Percentiles rank a stretch among this genome's conserved stretches.
phyloP scores from a whole-genome alignment of 108 stramenopile species.

The Cyclotella cryptica region DNA sequence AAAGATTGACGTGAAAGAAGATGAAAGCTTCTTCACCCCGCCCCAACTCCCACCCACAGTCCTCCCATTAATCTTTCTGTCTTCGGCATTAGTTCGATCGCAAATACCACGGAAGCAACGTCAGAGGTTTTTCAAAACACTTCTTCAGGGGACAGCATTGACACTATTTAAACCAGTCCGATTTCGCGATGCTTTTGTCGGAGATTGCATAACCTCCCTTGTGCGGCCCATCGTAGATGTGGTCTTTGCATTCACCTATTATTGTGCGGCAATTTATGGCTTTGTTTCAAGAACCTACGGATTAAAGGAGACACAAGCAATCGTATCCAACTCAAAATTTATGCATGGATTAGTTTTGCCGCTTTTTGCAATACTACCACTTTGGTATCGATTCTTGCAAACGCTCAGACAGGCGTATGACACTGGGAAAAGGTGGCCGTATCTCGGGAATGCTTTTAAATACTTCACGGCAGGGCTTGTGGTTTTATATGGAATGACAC shows the following conservation, averaged over 20 bases:
- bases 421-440: slow-evolving; percentile 79
- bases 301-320: slow-evolving; percentile 60
- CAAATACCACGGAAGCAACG: slow-evolving; percentile 73
- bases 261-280: slow-evolving; percentile 72
- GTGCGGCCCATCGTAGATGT: slow-evolving; percentile 85
- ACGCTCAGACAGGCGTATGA: slow-evolving; percentile 86
- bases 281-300: slow-evolving; percentile 63
- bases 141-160: slow-evolving; percentile 68
- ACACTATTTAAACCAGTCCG: slow-evolving; percentile 68
- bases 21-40: slow-evolving; percentile 41
- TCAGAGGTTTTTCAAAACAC: slow-evolving; percentile 75
- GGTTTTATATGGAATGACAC: slow-evolving; percentile 86
- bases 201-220: slow-evolving; percentile 79
- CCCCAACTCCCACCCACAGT: slow-evolving; percentile 73
- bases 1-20: slow-evolving; percentile 53
- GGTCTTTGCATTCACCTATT: slow-evolving; percentile 80
- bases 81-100: slow-evolving; percentile 73
- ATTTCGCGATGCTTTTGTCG: slow-evolving; percentile 86
- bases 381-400: slow-evolving; percentile 85
- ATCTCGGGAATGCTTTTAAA: slow-evolving; percentile 87
- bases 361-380: slow-evolving; percentile 69
- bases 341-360: slow-evolving; percentile 86
- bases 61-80: slow-evolving; percentile 81
- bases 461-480: slow-evolving; percentile 80
- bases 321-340: slow-evolving; percentile 70